Percentiles rank a stretch among this genome's conserved stretches.
Conservation (phyloP, 2,329 filamentous ascomycete genomes). For the Cylindrodendrum hubeiense region DNA sequence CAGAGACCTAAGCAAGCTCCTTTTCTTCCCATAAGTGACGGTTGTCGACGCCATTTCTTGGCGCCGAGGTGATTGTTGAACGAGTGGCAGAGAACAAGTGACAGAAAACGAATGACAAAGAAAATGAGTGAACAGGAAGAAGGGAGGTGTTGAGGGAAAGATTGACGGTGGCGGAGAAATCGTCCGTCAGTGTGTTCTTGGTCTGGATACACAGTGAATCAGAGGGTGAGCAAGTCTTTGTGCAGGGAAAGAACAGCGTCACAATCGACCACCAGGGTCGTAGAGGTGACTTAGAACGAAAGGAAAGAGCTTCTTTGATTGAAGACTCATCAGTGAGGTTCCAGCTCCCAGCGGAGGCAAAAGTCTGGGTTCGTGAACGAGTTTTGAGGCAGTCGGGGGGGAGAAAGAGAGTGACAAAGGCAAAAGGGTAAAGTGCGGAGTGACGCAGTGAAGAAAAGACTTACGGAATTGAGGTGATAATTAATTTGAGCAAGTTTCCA, state of each 20-base stretch:
- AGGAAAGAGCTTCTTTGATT: conserved; percentile 5
- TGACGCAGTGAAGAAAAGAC: background rate
- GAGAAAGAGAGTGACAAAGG: background rate
- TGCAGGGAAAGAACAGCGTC: background rate
- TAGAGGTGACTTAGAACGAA: conserved; percentile 11
- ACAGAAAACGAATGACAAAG: background rate
- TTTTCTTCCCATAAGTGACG: conserved; percentile 48
- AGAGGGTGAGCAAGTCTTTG: conserved; percentile 5
- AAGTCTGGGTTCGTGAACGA: background rate
- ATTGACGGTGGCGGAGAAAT: background rate
- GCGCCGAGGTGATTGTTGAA: conserved; percentile 7
- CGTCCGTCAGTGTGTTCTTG: background rate
- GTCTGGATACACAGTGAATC: conserved; percentile 21
- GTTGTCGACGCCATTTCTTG: conserved; percentile 43
- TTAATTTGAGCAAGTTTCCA: conserved; percentile 1
- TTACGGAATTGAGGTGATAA: background rate
- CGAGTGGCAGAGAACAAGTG: conserved; percentile 10
- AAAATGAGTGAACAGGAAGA: conserved; percentile 18
- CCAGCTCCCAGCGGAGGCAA: background rate
- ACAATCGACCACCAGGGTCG: conserved; percentile 23
- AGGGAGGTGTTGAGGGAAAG: background rate
- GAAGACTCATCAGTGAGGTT: conserved; percentile 25
- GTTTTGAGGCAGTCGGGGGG: background rate
- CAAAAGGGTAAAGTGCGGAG: background rate
- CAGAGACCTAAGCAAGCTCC: conserved; percentile 43